phyloP scores from a whole-genome alignment of 768 basidiomycete genomes.

The Rhizopogon roseolus region DNA sequence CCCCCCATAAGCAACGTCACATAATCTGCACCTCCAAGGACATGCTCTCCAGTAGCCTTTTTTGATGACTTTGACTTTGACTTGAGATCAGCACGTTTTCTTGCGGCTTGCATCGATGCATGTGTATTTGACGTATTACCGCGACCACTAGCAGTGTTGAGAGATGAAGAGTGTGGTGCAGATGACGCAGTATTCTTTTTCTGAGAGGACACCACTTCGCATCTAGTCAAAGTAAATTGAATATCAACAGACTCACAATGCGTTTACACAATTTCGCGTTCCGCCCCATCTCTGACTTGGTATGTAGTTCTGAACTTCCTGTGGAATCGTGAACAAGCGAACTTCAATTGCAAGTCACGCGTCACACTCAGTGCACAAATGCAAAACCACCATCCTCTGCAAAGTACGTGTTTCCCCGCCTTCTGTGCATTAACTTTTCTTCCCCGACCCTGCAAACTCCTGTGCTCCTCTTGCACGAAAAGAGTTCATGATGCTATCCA shows the following conservation, averaged over 20 bases:
- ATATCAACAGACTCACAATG: constrained; percentile 16
- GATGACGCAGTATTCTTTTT: constrained; percentile 18
- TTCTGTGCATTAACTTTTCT: too few relatives aligned
- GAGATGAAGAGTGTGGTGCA: constrained; percentile 4
- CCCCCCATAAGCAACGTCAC: constrained; percentile 68
- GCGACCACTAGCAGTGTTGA: not conserved
- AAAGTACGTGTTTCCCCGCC: too few relatives aligned
- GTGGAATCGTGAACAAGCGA: too few relatives aligned
- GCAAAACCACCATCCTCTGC: too few relatives aligned
- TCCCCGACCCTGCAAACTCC: too few relatives aligned
- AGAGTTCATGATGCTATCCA: too few relatives aligned
- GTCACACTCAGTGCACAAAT: too few relatives aligned
- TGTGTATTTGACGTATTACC: not conserved
- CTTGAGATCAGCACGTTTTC: constrained; percentile 23
- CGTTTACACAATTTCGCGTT: constrained; percentile 33
- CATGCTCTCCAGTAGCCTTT: constrained; percentile 26
- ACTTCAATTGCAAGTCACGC: not conserved
- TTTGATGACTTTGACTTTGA: constrained; percentile 10
- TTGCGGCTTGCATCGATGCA: constrained; percentile 16
- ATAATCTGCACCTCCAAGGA: constrained; percentile 76
- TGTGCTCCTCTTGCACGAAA: too few relatives aligned
- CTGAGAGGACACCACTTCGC: constrained; percentile 6
- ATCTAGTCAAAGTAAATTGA: not conserved
- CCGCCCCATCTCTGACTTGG: constrained; percentile 21
- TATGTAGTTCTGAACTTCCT: too few relatives aligned